Evolutionary conservation across 495 filamentous ascomycete genomes (phyloP).

Genomic region (Podospora comata): DNA sequence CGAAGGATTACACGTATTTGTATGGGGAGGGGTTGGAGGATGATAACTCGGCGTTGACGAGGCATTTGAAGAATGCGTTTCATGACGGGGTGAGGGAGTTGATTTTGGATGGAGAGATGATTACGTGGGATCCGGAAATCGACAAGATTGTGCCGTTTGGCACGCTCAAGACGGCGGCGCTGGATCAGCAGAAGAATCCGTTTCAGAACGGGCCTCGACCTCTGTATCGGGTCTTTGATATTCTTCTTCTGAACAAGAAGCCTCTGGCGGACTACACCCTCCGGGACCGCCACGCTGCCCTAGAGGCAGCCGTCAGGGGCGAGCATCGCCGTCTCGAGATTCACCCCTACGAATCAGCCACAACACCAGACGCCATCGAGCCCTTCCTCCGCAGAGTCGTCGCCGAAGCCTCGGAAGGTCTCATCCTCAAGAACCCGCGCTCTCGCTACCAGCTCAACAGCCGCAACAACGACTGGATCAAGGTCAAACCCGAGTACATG

Average conservation of each 20-base stretch:
- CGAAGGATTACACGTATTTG: conserved; percentile 94
- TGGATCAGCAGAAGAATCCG: conserved; percentile 77
- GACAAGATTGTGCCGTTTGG: conserved; percentile 87
- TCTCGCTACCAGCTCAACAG: conserved; percentile 84
- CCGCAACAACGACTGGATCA: conserved; percentile 96
- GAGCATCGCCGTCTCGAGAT: conserved; percentile 77
- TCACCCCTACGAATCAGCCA: conserved; percentile 68
- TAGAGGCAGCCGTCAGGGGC: conserved; percentile 62
- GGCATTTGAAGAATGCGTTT: conserved; percentile 78
- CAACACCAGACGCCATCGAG: conserved; percentile 68
- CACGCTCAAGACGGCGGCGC: conserved; percentile 86
- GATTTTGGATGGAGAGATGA: conserved; percentile 97
- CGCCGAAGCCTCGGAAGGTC: conserved; percentile 81
- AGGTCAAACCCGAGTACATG: conserved; percentile 99
- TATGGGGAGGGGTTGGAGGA: conserved; percentile 79
- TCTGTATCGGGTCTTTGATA: conserved; percentile 82
- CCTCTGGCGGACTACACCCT: conserved; percentile 79
- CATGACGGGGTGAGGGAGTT: conserved; percentile 70
- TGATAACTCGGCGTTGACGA: conserved; percentile 71
- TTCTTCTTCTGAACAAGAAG: conserved; percentile 79
- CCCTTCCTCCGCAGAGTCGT: conserved; percentile 75
- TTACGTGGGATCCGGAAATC: conserved; percentile 91
- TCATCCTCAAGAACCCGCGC: conserved; percentile 91
- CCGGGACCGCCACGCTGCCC: conserved; percentile 72
- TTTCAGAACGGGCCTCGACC: conserved; percentile 70